A percentile compares a stretch with the other conserved stretches of the same genome.
phyloP scores from a whole-genome alignment of 176 grass and related monocot genomes.

The Ampelocalamus luodianensis region DNA sequence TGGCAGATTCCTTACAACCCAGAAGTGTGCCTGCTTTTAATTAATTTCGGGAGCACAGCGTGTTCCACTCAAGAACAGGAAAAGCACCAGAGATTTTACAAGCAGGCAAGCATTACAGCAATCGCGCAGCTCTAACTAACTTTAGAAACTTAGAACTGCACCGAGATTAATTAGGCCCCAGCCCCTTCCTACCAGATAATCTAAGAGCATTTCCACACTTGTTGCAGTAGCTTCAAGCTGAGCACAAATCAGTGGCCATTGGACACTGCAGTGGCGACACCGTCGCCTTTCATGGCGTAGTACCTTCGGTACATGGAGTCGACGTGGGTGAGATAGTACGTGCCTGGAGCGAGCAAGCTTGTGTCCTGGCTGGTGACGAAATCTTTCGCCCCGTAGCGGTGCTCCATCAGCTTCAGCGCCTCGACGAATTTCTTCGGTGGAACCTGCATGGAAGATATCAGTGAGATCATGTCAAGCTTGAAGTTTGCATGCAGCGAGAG shows the following conservation, averaged over 20 bases:
- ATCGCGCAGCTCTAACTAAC: conserved; percentile 39
- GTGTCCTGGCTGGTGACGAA: conserved; percentile 86
- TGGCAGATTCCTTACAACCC: conserved; percentile 36
- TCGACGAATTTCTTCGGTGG: conserved; percentile 73
- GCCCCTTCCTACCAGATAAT: neutral
- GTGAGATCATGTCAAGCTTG: neutral
- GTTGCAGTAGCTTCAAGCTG: conserved; percentile 19
- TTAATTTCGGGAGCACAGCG: conserved; percentile 14
- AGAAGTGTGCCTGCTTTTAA: conserved; percentile 1
- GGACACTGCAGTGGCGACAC: conserved; percentile 27
- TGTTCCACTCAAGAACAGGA: neutral
- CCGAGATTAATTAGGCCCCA: conserved; percentile 17
- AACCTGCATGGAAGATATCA: conserved; percentile 39
- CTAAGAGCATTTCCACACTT: conserved; percentile 21
- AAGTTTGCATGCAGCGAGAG: neutral
- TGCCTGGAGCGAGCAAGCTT: conserved; percentile 63
- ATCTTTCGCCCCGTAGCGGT: conserved; percentile 88
- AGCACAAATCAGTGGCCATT: conserved; percentile 44
- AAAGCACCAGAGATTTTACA: neutral
- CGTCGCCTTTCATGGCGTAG: conserved; percentile 60
- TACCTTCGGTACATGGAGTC: conserved; percentile 87
- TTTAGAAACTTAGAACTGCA: conserved; percentile 37
- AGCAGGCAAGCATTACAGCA: conserved; percentile 37
- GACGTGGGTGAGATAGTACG: conserved; percentile 83
- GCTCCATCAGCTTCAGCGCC: conserved; percentile 83